A percentile compares a stretch with the other conserved stretches of the same genome.
Evolutionary conservation across 306 rosid species (phyloP).

Genomic region (Quercus agrifolia): DNA sequence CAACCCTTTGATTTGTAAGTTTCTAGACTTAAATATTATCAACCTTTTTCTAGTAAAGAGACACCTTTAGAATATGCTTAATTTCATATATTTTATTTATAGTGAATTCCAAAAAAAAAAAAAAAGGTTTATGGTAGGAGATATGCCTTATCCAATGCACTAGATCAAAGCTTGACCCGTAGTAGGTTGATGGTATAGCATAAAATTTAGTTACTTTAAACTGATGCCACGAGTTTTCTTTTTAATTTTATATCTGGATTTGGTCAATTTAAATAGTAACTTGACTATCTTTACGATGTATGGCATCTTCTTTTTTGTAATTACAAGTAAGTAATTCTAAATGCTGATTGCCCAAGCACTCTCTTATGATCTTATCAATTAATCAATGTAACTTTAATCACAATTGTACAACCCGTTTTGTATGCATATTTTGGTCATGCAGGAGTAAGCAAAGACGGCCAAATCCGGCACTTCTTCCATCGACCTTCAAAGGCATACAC

Average conservation of each 20-base stretch:
- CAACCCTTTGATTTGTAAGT: no score
- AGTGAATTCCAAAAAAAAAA: no score
- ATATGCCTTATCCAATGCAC: no score
- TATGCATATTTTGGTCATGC: conserved; percentile 7
- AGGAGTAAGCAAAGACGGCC: conserved; percentile 89
- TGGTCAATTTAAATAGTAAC: background rate
- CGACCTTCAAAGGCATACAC: conserved; percentile 95
- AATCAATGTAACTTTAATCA: background rate
- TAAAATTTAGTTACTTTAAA: background rate
- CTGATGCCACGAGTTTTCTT: background rate
- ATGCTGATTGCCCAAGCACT: background rate
- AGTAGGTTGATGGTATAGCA: no score
- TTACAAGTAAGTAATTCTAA: background rate
- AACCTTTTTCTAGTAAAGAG: no score
- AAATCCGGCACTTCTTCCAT: conserved; percentile 84
- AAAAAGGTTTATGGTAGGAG: no score
- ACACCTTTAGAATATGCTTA: no score
- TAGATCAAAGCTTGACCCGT: no score
- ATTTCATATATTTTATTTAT: no score
- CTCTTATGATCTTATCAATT: background rate
- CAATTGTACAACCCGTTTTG: background rate
- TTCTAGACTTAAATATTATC: no score
- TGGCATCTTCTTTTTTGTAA: background rate
- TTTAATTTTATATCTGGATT: background rate
- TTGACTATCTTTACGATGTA: background rate